Base-by-base conservation (phyloP, 331 rosid species). In the Malus hybrid region DNA sequence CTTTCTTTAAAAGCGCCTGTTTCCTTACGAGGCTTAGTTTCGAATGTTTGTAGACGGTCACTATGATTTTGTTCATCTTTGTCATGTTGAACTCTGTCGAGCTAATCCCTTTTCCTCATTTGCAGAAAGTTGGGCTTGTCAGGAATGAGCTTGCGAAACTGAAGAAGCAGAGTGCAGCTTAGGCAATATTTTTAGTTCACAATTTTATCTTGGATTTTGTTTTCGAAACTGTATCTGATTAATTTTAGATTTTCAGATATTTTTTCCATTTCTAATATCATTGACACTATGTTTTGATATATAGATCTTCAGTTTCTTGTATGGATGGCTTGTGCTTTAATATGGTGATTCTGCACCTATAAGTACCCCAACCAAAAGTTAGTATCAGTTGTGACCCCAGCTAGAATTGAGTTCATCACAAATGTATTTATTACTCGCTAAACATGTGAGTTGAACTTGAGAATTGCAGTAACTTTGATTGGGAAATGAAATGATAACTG, bases 91-190 rank as follows among this genome's bases (percentile, higher is more conserved):
- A 30, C 22, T 5, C 29, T 4, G 14, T 52, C 16, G 5, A 20
- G 30, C 6, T 78, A 39, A 78, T 24, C 0, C 3, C 22, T 39
- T 0, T 55, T 70, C 44, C 13, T 6, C 6, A 30, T 55, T 28
- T 86, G 97, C 91, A 91, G 97, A 89, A 82, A 69, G 90, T 88
- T 13, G 91, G 86, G 58, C 70, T 84, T 32, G 96, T 89, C 46
- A 83, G 86, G 80, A 92, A 76, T 29, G 97, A 89, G 75, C 90
- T 89, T 63, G 80, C 93, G 10, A 86, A 86, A 73, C 72, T 89
- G 84, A 91, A 81, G 57, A 88, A 84, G 78, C 65, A 83, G 86
- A 78, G 58, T 16, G 79, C 89, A 4, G 15, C 85, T 28, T 89
- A 89, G 84, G 76, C 81, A 0, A 22, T 29, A 6, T 39, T 75